Percentiles rank a stretch among this genome's conserved stretches.
Conservation (phyloP, 164 flowering plant species). For the Pachysandra terminalis region DNA sequence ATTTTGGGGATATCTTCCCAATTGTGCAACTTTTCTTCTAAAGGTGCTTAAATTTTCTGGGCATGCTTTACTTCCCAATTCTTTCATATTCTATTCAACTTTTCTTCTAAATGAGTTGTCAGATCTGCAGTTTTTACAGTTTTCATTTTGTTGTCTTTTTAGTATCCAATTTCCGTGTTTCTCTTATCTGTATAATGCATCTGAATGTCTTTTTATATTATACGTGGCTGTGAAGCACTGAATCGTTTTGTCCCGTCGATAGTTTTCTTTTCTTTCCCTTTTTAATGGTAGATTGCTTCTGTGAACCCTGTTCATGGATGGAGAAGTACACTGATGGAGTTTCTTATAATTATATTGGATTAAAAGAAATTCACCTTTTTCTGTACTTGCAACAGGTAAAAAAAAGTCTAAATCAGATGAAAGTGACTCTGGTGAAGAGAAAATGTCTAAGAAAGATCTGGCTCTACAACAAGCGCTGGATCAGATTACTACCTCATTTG, state of each 20-base stretch:
- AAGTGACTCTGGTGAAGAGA: conserved; percentile 71
- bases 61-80: neutral
- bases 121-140: too few species aligned
- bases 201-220: too few species aligned
- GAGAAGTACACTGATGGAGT: neutral
- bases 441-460: conserved; percentile 72
- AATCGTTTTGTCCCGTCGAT: too few species aligned
- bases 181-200: too few species aligned
- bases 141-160: too few species aligned
- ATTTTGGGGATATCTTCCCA: conserved; percentile 40
- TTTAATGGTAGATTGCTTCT: neutral
- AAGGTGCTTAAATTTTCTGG: conserved; percentile 35
- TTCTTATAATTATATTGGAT: neutral
- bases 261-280: too few species aligned
- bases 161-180: too few species aligned
- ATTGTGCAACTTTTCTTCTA: conserved; percentile 40
- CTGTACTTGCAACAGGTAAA: conserved; percentile 43
- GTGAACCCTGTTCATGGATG: too few species aligned
- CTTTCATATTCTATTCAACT: neutral
- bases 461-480: conserved; percentile 82
- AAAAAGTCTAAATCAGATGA: conserved; percentile 63
- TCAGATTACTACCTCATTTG: conserved; percentile 83
- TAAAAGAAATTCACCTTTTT: neutral
- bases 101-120: neutral
- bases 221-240: too few species aligned